Evolutionary conservation across 768 basidiomycete species (phyloP).

Genomic region (Tephrocybe rancida): DNA sequence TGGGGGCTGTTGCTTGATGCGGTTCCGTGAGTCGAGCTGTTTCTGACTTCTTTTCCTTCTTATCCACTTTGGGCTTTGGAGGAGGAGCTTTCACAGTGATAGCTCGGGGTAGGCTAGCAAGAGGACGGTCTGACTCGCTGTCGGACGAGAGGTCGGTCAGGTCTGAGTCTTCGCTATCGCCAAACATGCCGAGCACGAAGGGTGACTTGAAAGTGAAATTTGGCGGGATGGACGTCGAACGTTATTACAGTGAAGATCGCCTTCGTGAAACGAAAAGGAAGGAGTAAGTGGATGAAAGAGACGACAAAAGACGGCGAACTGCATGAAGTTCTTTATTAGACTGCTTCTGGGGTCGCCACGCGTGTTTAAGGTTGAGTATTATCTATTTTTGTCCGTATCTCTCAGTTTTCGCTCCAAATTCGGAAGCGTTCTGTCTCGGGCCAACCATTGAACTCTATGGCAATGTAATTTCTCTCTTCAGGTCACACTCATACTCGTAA

Average conservation of each 20-base stretch:
- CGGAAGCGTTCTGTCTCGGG: neutral
- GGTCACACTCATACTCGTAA: no score
- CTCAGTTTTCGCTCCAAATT: neutral
- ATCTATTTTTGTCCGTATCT: neutral
- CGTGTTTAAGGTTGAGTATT: neutral
- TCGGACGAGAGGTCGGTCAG: constrained; percentile 50
- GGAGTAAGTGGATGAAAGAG: neutral
- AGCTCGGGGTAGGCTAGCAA: constrained; percentile 21
- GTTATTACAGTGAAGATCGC: neutral
- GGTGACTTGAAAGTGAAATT: neutral
- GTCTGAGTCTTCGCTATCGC: constrained; percentile 43
- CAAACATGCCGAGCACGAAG: constrained; percentile 2
- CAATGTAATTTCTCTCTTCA: no score
- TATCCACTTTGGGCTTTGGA: neutral
- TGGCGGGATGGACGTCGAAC: neutral
- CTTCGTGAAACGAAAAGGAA: neutral
- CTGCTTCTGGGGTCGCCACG: constrained; percentile 2
- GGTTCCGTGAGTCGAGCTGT: constrained; percentile 31
- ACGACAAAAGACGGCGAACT: neutral
- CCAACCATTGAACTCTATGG: no score
- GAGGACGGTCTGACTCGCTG: constrained; percentile 31
- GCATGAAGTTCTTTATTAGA: neutral
- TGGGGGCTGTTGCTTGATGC: constrained; percentile 28
- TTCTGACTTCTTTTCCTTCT: constrained; percentile 23
- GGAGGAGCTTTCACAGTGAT: constrained; percentile 13